Conservation (phyloP, 2,329 filamentous ascomycete species). For the Cyphellophora attinorum region DNA sequence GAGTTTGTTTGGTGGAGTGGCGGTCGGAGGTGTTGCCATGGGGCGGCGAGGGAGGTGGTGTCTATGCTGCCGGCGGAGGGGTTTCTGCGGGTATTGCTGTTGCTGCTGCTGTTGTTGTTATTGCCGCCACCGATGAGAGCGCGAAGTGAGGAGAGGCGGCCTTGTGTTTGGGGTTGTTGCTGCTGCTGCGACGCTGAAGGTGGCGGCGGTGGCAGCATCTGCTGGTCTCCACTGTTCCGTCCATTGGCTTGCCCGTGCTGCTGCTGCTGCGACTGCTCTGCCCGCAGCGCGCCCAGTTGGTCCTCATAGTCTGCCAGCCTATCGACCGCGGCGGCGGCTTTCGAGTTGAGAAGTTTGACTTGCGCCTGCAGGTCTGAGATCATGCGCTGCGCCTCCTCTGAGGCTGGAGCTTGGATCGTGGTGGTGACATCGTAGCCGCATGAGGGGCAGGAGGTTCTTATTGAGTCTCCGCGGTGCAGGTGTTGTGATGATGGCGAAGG, state of each 20-base stretch:
- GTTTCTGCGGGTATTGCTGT: slow-evolving; percentile 21
- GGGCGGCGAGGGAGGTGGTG: not conserved
- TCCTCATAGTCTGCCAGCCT: slow-evolving; percentile 56
- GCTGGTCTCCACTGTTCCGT: slow-evolving; percentile 11
- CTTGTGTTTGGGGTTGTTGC: slow-evolving; percentile 22
- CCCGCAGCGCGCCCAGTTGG: slow-evolving; percentile 43
- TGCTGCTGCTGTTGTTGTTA: slow-evolving; percentile 22
- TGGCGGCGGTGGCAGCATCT: not conserved
- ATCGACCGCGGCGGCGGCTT: slow-evolving; percentile 43
- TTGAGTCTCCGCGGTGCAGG: not conserved
- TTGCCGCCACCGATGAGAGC: slow-evolving; percentile 17
- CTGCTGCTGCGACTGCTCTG: slow-evolving; percentile 10
- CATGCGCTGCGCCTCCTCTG: slow-evolving; percentile 27
- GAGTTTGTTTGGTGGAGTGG: slow-evolving; percentile 21
- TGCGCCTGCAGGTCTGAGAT: slow-evolving; percentile 47
- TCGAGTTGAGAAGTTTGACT: slow-evolving; percentile 41
- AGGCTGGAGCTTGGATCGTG: slow-evolving; percentile 16
- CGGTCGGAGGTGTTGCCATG: too few species aligned
- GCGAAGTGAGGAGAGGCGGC: slow-evolving; percentile 5
- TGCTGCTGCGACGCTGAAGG: slow-evolving; percentile 16
- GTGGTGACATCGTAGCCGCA: slow-evolving; percentile 27
- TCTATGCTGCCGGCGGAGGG: not conserved
- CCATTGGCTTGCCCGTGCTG: slow-evolving; percentile 15
- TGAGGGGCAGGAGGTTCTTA: slow-evolving; percentile 23
- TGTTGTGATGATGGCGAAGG: not conserved